Evolutionary conservation across 192 early-diverging fungal genomes (phyloP).

Genomic region (Umbelopsis sp.): DNA sequence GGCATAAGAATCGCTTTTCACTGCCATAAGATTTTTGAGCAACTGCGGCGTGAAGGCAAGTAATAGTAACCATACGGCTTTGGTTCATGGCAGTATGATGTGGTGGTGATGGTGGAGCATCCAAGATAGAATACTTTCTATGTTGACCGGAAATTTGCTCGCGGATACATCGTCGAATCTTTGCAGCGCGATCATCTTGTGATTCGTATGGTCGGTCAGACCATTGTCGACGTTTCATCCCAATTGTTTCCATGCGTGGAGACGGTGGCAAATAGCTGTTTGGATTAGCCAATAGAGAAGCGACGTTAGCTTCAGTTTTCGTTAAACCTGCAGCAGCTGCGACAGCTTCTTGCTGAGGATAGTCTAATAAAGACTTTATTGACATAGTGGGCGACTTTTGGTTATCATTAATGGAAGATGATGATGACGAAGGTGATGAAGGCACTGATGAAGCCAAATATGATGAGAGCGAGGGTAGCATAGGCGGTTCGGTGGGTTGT

Average conservation of each 20-base stretch:
- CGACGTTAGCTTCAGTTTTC: slow-evolving; percentile 5
- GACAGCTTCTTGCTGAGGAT: background rate
- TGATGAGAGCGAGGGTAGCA: slow-evolving; percentile 4
- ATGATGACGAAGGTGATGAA: slow-evolving; percentile 26
- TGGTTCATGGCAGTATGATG: slow-evolving; percentile 22
- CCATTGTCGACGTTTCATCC: slow-evolving; percentile 18
- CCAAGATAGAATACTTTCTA: slow-evolving; percentile 23
- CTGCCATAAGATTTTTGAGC: slow-evolving; percentile 95
- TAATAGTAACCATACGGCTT: slow-evolving; percentile 69
- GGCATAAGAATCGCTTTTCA: slow-evolving; percentile 86
- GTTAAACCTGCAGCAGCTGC: slow-evolving; percentile 8
- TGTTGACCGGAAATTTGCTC: slow-evolving; percentile 39
- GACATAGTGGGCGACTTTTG: slow-evolving; percentile 32
- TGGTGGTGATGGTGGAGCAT: slow-evolving; percentile 15
- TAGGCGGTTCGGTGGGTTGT: slow-evolving; percentile 7
- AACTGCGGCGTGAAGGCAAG: slow-evolving; percentile 79
- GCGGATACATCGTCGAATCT: slow-evolving; percentile 50
- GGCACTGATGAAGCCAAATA: slow-evolving; percentile 19
- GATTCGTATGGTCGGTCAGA: slow-evolving; percentile 10
- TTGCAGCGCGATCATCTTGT: slow-evolving; percentile 44
- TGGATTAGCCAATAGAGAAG: slow-evolving; percentile 6
- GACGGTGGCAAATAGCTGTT: slow-evolving; percentile 14
- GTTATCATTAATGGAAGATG: background rate
- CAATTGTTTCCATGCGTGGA: slow-evolving; percentile 7
- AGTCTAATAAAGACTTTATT: slow-evolving; percentile 33